Evolutionary conservation across 306 rosid genomes (phyloP).

Genomic region (Castanea mollissima): DNA sequence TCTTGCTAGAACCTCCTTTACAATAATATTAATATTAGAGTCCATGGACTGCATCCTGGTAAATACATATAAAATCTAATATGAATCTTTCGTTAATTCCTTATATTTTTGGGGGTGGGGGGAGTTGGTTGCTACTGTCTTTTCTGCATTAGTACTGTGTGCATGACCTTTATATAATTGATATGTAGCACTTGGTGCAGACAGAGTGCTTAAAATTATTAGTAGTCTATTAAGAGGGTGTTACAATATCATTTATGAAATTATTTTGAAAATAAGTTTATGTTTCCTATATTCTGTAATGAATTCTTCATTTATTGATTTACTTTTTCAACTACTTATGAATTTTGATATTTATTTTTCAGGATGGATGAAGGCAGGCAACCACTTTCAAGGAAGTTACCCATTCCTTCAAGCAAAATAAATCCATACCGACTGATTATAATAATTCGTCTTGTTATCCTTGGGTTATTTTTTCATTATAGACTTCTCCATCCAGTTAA

Average conservation of each 20-base stretch:
- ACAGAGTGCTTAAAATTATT: background rate
- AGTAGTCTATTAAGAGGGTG: background rate
- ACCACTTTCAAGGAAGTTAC: conserved; percentile 86
- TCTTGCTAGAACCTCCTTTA: background rate
- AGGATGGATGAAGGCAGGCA: conserved; percentile 99
- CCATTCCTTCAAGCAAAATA: conserved; percentile 90
- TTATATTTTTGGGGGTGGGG: background rate
- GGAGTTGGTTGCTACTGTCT: background rate
- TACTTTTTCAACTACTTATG: conserved; percentile 3
- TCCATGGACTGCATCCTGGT: background rate
- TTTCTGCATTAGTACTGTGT: background rate
- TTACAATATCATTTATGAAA: background rate
- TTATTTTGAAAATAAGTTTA: background rate
- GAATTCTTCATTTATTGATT: background rate
- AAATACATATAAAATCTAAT: background rate
- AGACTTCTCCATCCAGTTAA: conserved; percentile 92
- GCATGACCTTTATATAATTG: background rate
- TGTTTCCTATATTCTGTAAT: background rate
- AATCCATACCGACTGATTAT: conserved; percentile 92
- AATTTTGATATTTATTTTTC: conserved; percentile 19
- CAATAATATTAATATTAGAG: background rate
- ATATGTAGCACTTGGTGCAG: background rate
- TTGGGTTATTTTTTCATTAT: conserved; percentile 84
- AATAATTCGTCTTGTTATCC: conserved; percentile 72
- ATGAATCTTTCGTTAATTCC: background rate